phyloP scores from a whole-genome alignment of 495 filamentous ascomycete species.

The Parachaetomium inaequale region DNA sequence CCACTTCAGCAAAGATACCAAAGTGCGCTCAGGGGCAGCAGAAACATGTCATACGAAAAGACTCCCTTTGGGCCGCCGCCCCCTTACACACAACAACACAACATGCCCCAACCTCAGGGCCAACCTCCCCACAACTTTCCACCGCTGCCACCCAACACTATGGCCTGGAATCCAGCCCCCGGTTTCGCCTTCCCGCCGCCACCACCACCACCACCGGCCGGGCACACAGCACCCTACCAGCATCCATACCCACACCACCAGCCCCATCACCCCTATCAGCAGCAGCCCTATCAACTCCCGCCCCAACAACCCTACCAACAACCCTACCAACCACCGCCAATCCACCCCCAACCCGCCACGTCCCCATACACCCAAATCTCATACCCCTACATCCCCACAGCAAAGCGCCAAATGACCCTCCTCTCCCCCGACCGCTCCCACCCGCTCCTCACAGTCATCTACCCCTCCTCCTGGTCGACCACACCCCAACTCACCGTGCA shows the following conservation, averaged over 20 bases:
- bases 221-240: not conserved
- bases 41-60: not conserved
- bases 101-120: not conserved
- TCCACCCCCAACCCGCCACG: not conserved
- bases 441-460: not conserved
- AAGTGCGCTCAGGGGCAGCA: no score
- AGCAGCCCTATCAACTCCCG: not conserved
- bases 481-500: not conserved
- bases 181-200: no score
- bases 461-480: not conserved
- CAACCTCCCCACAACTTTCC: not conserved
- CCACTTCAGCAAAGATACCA: not conserved
- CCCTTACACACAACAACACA: not conserved
- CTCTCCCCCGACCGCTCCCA: not conserved
- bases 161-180: not conserved
- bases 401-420: conserved; percentile 8
- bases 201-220: no score
- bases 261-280: not conserved
- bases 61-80: not conserved
- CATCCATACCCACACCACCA: not conserved
- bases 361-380: not conserved
- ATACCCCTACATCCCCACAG: conserved; percentile 5
- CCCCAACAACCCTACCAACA: not conserved
- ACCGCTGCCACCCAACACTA: not conserved
- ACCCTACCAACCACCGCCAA: not conserved